Conservation (phyloP, 2,329 filamentous ascomycete species). For the Aspergillus ustus region DNA sequence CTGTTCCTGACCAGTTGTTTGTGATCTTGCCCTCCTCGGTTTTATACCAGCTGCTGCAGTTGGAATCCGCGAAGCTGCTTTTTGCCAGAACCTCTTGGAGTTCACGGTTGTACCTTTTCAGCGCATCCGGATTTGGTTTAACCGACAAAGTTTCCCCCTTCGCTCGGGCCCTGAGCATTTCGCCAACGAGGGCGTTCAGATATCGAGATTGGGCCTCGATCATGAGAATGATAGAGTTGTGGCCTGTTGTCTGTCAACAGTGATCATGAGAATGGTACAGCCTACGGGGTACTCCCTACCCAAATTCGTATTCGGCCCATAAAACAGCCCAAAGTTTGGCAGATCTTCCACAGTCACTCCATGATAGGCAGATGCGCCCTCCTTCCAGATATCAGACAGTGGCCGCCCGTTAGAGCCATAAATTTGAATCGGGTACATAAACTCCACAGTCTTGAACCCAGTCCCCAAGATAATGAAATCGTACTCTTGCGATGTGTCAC, state of each 20-base stretch:
- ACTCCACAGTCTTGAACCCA: slow-evolving; percentile 63
- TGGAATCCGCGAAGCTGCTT: slow-evolving; percentile 58
- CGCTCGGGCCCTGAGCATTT: slow-evolving; percentile 53
- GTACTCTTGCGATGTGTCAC: slow-evolving; percentile 47
- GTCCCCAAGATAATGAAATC: slow-evolving; percentile 65
- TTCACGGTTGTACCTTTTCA: slow-evolving; percentile 53
- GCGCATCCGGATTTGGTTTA: slow-evolving; percentile 45
- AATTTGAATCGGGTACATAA: slow-evolving; percentile 62
- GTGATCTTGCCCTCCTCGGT: slow-evolving; percentile 58
- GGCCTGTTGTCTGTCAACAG: slow-evolving; percentile 38
- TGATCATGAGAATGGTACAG: neutral
- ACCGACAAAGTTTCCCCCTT: slow-evolving; percentile 49
- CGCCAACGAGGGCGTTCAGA: slow-evolving; percentile 55
- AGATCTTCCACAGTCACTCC: slow-evolving; percentile 57
- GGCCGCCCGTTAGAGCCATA: slow-evolving; percentile 50
- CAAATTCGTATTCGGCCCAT: slow-evolving; percentile 62
- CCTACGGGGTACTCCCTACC: slow-evolving; percentile 23
- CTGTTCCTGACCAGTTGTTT: slow-evolving; percentile 61
- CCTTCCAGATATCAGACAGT: slow-evolving; percentile 57
- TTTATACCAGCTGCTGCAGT: slow-evolving; percentile 63
- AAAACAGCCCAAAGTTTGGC: slow-evolving; percentile 63
- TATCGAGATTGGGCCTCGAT: slow-evolving; percentile 63
- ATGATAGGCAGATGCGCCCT: slow-evolving; percentile 56
- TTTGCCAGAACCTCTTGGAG: slow-evolving; percentile 52
- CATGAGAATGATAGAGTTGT: slow-evolving; percentile 64